A percentile compares a stretch with the other conserved stretches of the same genome.
Conservation (phyloP, 2,329 filamentous ascomycete species). For the Alternaria angustiovoidea region DNA sequence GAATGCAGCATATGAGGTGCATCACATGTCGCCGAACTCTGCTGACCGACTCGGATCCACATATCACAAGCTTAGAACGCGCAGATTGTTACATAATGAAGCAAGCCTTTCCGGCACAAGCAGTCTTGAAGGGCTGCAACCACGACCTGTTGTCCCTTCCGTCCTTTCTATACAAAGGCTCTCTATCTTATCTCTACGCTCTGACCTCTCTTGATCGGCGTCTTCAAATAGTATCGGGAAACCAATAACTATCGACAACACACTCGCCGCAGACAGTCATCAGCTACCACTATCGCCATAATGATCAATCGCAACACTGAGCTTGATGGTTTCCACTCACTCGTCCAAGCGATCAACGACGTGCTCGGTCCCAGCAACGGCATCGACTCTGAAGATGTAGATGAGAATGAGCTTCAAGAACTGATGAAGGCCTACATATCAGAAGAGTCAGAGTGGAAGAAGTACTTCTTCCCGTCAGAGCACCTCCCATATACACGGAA, state of each 20-base stretch:
- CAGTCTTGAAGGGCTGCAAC: neutral
- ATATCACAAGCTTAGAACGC: slow-evolving; percentile 24
- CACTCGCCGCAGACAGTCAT: neutral
- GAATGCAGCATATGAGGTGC: slow-evolving; percentile 8
- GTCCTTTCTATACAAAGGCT: slow-evolving; percentile 20
- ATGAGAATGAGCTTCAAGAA: slow-evolving; percentile 73
- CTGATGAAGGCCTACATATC: slow-evolving; percentile 80
- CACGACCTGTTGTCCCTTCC: slow-evolving; percentile 17
- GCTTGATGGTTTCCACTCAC: slow-evolving; percentile 65
- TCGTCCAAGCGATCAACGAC: slow-evolving; percentile 76
- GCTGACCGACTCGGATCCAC: slow-evolving; percentile 29
- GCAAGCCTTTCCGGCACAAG: slow-evolving; percentile 18
- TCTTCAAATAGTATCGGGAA: neutral
- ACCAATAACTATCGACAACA: neutral
- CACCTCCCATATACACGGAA: slow-evolving; percentile 83
- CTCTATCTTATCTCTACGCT: slow-evolving; percentile 10
- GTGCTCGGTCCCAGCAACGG: slow-evolving; percentile 82
- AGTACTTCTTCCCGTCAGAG: slow-evolving; percentile 76
- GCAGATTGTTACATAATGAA: slow-evolving; percentile 43
- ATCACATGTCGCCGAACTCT: slow-evolving; percentile 17
- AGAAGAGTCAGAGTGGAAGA: slow-evolving; percentile 72
- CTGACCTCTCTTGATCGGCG: neutral
- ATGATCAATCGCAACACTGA: slow-evolving; percentile 35
- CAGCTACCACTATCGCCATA: slow-evolving; percentile 9
- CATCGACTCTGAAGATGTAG: slow-evolving; percentile 80